phyloP scores from a whole-genome alignment of 2,329 filamentous ascomycete species.

The Cyphellophora attinorum region DNA sequence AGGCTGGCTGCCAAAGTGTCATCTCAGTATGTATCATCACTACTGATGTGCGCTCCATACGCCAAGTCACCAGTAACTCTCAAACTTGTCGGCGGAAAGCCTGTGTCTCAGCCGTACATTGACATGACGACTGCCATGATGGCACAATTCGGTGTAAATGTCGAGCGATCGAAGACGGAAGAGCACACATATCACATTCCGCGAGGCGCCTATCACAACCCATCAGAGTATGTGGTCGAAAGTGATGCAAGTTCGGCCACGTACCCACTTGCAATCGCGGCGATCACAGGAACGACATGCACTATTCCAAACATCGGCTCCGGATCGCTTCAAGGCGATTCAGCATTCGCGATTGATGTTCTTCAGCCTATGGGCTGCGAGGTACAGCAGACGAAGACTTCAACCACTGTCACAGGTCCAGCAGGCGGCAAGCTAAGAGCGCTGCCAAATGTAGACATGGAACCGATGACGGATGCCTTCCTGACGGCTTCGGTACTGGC shows the following conservation, averaged over 20 bases:
- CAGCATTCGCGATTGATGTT: conserved; percentile 84
- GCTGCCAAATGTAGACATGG: conserved; percentile 85
- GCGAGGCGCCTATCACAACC: conserved; percentile 72
- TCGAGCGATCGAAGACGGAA: conserved; percentile 66
- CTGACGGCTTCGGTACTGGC: conserved; percentile 88
- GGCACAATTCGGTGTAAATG: conserved; percentile 76
- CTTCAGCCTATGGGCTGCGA: conserved; percentile 86
- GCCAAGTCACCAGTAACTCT: conserved; percentile 89
- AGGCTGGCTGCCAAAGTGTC: conserved; percentile 91
- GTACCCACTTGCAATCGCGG: conserved; percentile 86
- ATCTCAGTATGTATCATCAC: conserved; percentile 96
- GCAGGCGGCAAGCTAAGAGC: conserved; percentile 61
- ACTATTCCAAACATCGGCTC: conserved; percentile 95
- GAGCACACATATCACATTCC: conserved; percentile 92
- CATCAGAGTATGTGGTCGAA: conserved; percentile 78
- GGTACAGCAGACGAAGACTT: conserved; percentile 73
- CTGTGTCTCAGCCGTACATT: conserved; percentile 93
- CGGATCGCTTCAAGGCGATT: conserved; percentile 85
- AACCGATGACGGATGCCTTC: conserved; percentile 98
- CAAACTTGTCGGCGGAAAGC: conserved; percentile 86
- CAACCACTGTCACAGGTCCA: conserved; percentile 92
- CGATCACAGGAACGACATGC: conserved; percentile 90
- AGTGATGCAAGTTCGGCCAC: conserved; percentile 97
- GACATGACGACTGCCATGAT: conserved; percentile 99
- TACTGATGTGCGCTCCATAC: conserved; percentile 94